phyloP scores from a whole-genome alignment of 345 rosid genomes.

The Linum usitatissimum region DNA sequence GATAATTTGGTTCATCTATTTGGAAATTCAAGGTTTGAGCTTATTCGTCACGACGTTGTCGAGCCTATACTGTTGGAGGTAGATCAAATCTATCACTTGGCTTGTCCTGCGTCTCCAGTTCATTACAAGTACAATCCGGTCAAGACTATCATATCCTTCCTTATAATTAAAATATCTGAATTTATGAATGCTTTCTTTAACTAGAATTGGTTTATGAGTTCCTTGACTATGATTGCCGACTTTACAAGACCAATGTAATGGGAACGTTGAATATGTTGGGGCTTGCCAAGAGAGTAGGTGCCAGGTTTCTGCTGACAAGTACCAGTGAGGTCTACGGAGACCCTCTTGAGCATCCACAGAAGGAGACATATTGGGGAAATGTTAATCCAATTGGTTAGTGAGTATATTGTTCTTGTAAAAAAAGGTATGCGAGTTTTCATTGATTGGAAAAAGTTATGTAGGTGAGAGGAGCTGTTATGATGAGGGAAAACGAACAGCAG shows the following conservation, averaged over 20 bases:
- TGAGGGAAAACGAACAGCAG: conserved; percentile 97
- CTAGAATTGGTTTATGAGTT: conserved; percentile 18
- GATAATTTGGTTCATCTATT: conserved; percentile 76
- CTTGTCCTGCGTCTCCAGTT: conserved; percentile 98
- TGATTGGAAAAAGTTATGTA: conserved; percentile 12
- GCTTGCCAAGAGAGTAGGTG: conserved; percentile 96
- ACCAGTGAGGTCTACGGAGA: conserved; percentile 99
- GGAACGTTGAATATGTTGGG: conserved; percentile 98
- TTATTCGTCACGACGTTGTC: conserved; percentile 90
- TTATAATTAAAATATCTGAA: background rate
- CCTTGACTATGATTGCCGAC: conserved; percentile 35
- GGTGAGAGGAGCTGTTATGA: conserved; percentile 98
- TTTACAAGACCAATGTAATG: conserved; percentile 97
- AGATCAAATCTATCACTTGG: conserved; percentile 97
- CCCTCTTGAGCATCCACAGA: conserved; percentile 98
- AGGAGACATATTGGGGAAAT: conserved; percentile 96
- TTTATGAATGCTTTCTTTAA: background rate
- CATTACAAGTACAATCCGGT: conserved; percentile 94
- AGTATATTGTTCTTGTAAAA: conserved; percentile 5
- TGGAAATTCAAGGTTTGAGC: conserved; percentile 82
- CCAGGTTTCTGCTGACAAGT: conserved; percentile 88
- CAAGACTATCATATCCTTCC: conserved; percentile 96
- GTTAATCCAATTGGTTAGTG: conserved; percentile 87
- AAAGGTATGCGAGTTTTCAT: background rate
- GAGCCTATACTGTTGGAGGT: conserved; percentile 94